phyloP scores from a whole-genome alignment of 2,329 filamentous ascomycete genomes.

The Diaporthe ampelina region DNA sequence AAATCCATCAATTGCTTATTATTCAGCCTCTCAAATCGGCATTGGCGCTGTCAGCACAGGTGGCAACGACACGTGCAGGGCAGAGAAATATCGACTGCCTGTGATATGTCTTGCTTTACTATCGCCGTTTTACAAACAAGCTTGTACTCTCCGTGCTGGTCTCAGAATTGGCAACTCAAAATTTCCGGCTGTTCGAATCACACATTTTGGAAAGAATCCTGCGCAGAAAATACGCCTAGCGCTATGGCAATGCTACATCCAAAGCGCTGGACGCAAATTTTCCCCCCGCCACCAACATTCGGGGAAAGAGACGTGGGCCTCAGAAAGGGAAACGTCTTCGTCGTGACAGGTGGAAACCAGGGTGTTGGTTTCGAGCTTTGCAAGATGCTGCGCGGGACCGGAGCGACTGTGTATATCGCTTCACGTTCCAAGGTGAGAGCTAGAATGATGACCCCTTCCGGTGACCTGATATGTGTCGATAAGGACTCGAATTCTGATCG shows the following conservation, averaged over 20 bases:
- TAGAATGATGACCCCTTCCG: conserved; percentile 46
- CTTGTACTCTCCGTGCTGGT: background rate
- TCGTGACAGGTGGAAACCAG: conserved; percentile 57
- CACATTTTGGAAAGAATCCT: background rate
- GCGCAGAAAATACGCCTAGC: background rate
- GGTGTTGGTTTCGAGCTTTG: conserved; percentile 63
- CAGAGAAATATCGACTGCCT: background rate
- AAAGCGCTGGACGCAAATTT: conserved; percentile 25
- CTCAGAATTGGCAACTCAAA: background rate
- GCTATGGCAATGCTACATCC: conserved; percentile 24
- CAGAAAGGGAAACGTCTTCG: conserved; percentile 54
- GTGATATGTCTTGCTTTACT: background rate
- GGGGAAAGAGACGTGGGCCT: background rate
- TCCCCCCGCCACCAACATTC: conserved; percentile 17
- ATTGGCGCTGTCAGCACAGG: background rate
- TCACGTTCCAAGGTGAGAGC: conserved; percentile 53
- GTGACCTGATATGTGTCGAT: conserved; percentile 55
- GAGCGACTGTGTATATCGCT: conserved; percentile 66
- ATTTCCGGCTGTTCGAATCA: background rate
- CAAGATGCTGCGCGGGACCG: conserved; percentile 64
- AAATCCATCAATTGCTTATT: background rate
- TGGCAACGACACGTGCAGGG: too few species aligned
- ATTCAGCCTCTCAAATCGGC: background rate
- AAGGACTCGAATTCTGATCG: background rate
- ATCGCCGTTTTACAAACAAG: background rate